Evolutionary conservation across 768 basidiomycete species (phyloP).

Genomic region (Gymnopilus junonius): DNA sequence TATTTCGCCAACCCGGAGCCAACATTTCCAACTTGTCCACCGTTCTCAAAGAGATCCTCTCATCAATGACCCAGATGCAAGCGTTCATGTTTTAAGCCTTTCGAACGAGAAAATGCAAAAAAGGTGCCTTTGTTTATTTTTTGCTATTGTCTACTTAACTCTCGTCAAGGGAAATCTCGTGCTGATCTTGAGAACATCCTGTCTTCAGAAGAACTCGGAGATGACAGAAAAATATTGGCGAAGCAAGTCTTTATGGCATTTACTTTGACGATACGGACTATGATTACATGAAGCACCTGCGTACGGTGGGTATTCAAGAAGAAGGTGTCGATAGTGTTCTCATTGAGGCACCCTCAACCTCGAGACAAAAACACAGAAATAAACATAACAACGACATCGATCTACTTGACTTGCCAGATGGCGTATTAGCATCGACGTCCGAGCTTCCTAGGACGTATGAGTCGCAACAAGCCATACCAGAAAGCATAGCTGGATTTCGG

Average conservation of each 20-base stretch:
- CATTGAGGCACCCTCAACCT: constrained; percentile 68
- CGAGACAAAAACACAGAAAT: constrained; percentile 37
- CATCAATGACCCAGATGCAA: constrained; percentile 90
- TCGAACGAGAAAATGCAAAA: constrained; percentile 73
- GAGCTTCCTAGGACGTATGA: constrained; percentile 81
- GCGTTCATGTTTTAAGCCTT: constrained; percentile 87
- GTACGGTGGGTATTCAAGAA: constrained; percentile 74
- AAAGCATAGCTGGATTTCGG: constrained; percentile 85
- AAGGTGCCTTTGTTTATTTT: constrained; percentile 47
- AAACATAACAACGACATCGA: constrained; percentile 39
- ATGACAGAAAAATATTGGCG: constrained; percentile 68
- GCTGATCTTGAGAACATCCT: constrained; percentile 75
- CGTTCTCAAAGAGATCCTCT: constrained; percentile 95
- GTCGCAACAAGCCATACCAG: constrained; percentile 77
- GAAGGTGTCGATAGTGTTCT: constrained; percentile 83
- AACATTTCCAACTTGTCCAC: constrained; percentile 97
- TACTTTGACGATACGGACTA: constrained; percentile 96
- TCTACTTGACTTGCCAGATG: constrained; percentile 67
- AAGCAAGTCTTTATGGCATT: constrained; percentile 88
- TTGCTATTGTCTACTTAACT: constrained; percentile 19
- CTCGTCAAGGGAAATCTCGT: constrained; percentile 73
- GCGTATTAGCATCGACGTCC: constrained; percentile 68
- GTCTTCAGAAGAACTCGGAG: constrained; percentile 49
- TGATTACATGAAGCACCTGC: constrained; percentile 98
- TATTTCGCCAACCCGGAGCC: constrained; percentile 90